A percentile compares a stretch with the other conserved stretches of the same genome.
Conservation (phyloP, 805 yeast species). For the Candida ascalaphidarum region DNA sequence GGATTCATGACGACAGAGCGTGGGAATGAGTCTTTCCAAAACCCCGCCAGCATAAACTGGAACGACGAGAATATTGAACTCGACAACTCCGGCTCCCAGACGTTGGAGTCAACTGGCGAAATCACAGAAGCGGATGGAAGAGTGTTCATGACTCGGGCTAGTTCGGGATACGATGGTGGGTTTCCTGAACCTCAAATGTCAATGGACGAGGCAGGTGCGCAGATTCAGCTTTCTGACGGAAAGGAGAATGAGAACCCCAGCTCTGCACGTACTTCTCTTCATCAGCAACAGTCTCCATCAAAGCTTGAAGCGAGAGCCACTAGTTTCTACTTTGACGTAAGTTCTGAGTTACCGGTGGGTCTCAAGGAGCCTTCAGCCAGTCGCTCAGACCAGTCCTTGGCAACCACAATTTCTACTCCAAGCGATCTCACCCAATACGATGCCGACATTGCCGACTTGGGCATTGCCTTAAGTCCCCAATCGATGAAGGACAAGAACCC, state of each 20-base stretch:
- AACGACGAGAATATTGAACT: slow-evolving; percentile 25
- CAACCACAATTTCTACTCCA: slow-evolving; percentile 21
- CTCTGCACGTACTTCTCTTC: too few relatives aligned
- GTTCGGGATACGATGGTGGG: too few relatives aligned
- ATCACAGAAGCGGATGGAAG: slow-evolving; percentile 1
- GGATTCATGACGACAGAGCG: too few relatives aligned
- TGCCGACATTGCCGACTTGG: slow-evolving; percentile 34
- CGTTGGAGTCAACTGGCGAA: slow-evolving; percentile 2
- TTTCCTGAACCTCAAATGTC: too few relatives aligned
- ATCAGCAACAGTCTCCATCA: too few relatives aligned
- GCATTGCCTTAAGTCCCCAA: slow-evolving; percentile 33
- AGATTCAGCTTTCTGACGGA: too few relatives aligned
- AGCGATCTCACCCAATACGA: slow-evolving; percentile 30
- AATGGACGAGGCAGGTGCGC: too few relatives aligned
- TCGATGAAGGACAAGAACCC: slow-evolving; percentile 12
- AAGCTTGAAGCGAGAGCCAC: slow-evolving; percentile 4
- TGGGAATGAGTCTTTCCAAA: slow-evolving; percentile 26
- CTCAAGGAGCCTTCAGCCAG: slow-evolving; percentile 1
- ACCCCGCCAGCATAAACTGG: slow-evolving; percentile 35
- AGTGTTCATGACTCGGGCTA: too few relatives aligned
- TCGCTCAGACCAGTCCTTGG: background rate
- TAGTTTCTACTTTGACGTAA: slow-evolving; percentile 16
- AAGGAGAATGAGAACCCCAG: too few relatives aligned
- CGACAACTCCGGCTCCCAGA: slow-evolving; percentile 15
- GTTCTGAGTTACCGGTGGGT: slow-evolving; percentile 5